Conservation (phyloP, 441 rosid species). For the Biscutella laevigata region DNA sequence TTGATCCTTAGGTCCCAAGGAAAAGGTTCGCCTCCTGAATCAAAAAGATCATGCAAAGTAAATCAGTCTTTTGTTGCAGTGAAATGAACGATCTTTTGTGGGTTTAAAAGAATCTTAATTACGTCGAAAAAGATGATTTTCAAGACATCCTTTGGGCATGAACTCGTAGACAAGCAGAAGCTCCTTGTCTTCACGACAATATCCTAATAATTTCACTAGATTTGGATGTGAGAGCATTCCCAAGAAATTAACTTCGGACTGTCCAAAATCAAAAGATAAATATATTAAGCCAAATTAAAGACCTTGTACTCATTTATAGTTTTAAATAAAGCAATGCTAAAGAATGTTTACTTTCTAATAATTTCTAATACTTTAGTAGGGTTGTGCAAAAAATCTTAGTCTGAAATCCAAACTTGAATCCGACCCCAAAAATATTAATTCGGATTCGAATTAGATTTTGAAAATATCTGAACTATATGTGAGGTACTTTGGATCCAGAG, state of each 20-base stretch:
- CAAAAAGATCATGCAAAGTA: background rate
- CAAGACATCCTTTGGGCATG: constrained; percentile 47
- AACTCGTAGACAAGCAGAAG: constrained; percentile 51
- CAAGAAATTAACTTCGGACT: constrained; percentile 51
- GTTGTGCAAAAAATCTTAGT: too few species aligned
- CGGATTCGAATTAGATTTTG: too few species aligned
- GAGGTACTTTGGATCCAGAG: too few species aligned
- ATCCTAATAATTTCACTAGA: constrained; percentile 42
- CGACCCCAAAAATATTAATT: too few species aligned
- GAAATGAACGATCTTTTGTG: background rate
- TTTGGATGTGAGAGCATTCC: constrained; percentile 53
- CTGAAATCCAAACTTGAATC: too few species aligned
- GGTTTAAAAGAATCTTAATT: constrained; percentile 9
- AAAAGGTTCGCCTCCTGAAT: constrained; percentile 39
- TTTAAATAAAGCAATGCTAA: background rate
- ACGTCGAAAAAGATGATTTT: constrained; percentile 49
- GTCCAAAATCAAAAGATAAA: constrained; percentile 20
- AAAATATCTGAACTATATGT: too few species aligned
- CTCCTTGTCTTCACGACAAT: constrained; percentile 50
- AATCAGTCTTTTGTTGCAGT: background rate
- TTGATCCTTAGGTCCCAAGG: constrained; percentile 48
- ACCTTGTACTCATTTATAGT: too few species aligned
- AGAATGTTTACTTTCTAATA: background rate
- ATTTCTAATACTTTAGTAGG: too few species aligned
- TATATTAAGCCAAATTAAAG: background rate